These are phyloP conservation scores for Verticillium tricorpus DNA, from an alignment of 2,329 filamentous ascomycete genomes.

Conservation along the genomic window DNA sequence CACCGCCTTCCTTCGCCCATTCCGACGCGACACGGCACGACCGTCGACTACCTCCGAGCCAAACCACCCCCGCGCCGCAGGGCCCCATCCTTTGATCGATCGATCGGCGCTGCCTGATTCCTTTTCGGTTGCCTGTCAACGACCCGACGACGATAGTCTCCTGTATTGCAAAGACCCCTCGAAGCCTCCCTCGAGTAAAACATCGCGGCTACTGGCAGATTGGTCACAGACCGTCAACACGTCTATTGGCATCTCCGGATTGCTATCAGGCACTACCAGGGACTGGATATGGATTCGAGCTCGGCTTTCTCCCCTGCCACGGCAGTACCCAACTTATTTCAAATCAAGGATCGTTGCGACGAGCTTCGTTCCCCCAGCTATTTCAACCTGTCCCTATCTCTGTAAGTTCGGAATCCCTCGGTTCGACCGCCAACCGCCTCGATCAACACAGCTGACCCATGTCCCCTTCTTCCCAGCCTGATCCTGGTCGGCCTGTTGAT, in stretches of 20 bases:
- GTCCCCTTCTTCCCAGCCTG: constrained; percentile 37
- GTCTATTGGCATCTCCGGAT: not conserved
- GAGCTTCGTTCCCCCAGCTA: constrained; percentile 48
- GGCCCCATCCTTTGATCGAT: not conserved
- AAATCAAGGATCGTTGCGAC: constrained; percentile 39
- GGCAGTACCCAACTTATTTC: not conserved
- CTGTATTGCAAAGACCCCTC: not conserved
- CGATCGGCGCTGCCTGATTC: not conserved
- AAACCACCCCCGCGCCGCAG: not conserved
- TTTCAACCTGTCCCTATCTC: constrained; percentile 51
- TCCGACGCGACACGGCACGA: not conserved
- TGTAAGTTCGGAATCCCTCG: constrained; percentile 32
- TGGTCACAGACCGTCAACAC: not conserved
- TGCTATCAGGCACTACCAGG: not conserved
- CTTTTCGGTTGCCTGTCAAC: not conserved
- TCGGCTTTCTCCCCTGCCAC: not conserved
- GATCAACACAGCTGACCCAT: constrained; percentile 13
- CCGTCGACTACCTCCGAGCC: not conserved
- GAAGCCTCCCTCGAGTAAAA: not conserved
- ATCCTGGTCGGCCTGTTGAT: constrained; percentile 84
- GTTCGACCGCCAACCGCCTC: not conserved
- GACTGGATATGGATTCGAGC: not conserved
- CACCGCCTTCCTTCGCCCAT: not conserved
- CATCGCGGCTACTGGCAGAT: not conserved
- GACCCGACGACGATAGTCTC: not conserved